A percentile compares a stretch with the other conserved stretches of the same genome.
Evolutionary conservation across 257 asterid genomes (phyloP).

Genomic region (Solanum pennellii): DNA sequence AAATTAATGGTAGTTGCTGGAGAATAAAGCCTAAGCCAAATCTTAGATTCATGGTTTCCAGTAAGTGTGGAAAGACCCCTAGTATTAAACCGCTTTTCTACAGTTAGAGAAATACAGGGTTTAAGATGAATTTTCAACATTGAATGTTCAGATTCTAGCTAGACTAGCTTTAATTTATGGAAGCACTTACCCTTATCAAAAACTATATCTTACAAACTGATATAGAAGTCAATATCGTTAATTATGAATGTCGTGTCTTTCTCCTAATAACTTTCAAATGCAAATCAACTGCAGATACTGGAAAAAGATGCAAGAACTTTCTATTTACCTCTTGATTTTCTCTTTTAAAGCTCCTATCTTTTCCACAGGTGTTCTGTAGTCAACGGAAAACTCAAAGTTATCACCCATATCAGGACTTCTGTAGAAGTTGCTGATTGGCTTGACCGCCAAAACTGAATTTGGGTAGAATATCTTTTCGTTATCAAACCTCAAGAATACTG

Average conservation of each 20-base stretch:
- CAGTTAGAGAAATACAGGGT: neutral
- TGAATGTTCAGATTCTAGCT: neutral
- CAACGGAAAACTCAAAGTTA: constrained; percentile 55
- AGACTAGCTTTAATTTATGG: neutral
- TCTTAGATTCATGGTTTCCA: neutral
- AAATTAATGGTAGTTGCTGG: neutral
- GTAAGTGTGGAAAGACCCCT: neutral
- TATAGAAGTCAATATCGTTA: neutral
- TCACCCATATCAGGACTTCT: constrained; percentile 96
- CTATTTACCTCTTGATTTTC: constrained; percentile 50
- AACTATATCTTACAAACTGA: neutral
- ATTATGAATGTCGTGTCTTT: neutral
- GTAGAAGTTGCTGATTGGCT: constrained; percentile 76
- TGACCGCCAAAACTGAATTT: constrained; percentile 65
- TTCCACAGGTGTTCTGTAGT: constrained; percentile 65
- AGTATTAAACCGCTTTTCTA: neutral
- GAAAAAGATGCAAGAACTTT: neutral
- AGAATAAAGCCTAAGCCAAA: neutral
- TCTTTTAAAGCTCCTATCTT: constrained; percentile 64
- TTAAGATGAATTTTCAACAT: neutral
- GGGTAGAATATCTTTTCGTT: constrained; percentile 69
- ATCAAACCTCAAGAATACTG: constrained; percentile 54
- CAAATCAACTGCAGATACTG: neutral
- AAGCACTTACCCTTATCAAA: neutral
- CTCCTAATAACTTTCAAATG: neutral